Percentiles rank a stretch among this genome's conserved stretches.
phyloP scores from a whole-genome alignment of 441 rosid genomes.

The Hura crepitans region DNA sequence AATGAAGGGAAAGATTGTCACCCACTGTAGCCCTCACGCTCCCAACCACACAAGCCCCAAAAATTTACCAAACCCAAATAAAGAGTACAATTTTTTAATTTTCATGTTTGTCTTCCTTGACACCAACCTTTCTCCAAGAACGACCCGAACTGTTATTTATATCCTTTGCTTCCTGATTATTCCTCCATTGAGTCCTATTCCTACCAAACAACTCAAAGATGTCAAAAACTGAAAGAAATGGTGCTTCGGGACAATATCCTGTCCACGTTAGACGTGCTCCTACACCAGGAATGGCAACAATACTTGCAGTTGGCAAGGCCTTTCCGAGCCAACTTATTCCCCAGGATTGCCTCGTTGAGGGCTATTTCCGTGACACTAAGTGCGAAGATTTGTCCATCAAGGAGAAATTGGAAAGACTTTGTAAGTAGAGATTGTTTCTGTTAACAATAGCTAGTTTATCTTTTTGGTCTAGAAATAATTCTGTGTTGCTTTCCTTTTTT shows the following conservation, averaged over 20 bases:
- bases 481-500: constrained; percentile 4
- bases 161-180: constrained; percentile 22
- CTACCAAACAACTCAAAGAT: constrained; percentile 31
- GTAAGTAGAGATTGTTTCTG: constrained; percentile 44
- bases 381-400: constrained; percentile 64
- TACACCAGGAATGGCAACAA: constrained; percentile 66
- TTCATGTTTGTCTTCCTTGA: constrained; percentile 43
- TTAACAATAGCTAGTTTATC: not conserved
- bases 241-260: constrained; percentile 26
- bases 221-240: constrained; percentile 35
- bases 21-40: constrained; percentile 28
- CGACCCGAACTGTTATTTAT: constrained; percentile 39
- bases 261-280: constrained; percentile 38
- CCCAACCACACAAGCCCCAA: constrained; percentile 38
- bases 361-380: constrained; percentile 75
- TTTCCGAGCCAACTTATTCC: constrained; percentile 77
- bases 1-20: constrained; percentile 30
- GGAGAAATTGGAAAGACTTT: constrained; percentile 76
- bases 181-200: constrained; percentile 16
- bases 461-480: too few species aligned
- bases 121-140: constrained; percentile 60
- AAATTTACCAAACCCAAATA: constrained; percentile 40
- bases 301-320: constrained; percentile 87
- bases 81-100: constrained; percentile 26
- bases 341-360: constrained; percentile 83